Conservation (phyloP, 768 basidiomycete species). For the Strobilomyces confusus region DNA sequence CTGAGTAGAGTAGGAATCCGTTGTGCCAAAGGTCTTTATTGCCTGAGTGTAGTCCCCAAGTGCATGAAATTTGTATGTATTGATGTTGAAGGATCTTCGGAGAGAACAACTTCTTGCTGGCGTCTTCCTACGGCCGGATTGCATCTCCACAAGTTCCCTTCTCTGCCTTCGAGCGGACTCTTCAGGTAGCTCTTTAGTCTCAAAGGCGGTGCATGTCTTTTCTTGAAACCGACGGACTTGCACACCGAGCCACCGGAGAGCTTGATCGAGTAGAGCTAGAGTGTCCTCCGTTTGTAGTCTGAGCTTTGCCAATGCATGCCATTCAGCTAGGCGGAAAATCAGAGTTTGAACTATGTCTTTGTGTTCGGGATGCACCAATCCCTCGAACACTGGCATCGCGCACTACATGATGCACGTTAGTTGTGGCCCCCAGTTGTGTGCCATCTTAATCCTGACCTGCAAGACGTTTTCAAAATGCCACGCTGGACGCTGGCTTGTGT, state of each 20-base stretch:
- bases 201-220: not conserved
- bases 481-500: not conserved
- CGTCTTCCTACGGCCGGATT: not conserved
- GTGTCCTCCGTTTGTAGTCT: not conserved
- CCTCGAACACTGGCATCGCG: slow-evolving; percentile 34
- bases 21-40: slow-evolving; percentile 1
- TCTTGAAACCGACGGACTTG: not conserved
- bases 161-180: not conserved
- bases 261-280: not conserved
- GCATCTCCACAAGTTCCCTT: not conserved
- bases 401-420: not conserved
- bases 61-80: slow-evolving; percentile 29
- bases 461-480: not conserved
- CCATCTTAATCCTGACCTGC: not conserved
- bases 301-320: slow-evolving; percentile 11
- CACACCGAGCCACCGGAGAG: not conserved
- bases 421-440: too few species aligned
- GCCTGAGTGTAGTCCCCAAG: slow-evolving; percentile 22
- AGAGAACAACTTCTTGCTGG: not conserved
- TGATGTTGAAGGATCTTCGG: slow-evolving; percentile 19
- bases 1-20: not conserved
- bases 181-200: not conserved
- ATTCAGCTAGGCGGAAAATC: slow-evolving; percentile 16
- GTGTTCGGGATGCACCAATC: slow-evolving; percentile 28
- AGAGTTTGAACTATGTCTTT: slow-evolving; percentile 22